phyloP scores from a whole-genome alignment of 805 yeast genomes.

The Candida dajiaensis region DNA sequence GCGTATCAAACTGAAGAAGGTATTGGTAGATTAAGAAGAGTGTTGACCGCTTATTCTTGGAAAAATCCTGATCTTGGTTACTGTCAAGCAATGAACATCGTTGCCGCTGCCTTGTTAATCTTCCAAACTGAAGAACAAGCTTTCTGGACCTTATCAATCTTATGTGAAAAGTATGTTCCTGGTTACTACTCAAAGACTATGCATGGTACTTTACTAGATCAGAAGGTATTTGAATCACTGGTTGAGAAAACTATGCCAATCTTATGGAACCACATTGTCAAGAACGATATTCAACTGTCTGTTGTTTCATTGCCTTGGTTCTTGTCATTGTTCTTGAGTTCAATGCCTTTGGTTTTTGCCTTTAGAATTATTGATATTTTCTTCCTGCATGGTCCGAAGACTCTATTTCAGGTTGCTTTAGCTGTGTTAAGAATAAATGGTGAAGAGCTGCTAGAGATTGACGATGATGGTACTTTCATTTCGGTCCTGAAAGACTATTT shows the following conservation, averaged over 20 bases:
- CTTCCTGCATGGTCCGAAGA: slow-evolving; percentile 82
- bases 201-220: slow-evolving; percentile 96
- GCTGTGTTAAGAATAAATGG: slow-evolving; percentile 89
- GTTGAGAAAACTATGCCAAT: slow-evolving; percentile 88
- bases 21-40: slow-evolving; percentile 76
- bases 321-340: slow-evolving; percentile 77
- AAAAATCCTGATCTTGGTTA: slow-evolving; percentile 95
- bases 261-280: slow-evolving; percentile 73
- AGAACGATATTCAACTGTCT: slow-evolving; percentile 82
- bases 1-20: slow-evolving; percentile 90
- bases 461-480: slow-evolving; percentile 90
- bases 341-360: slow-evolving; percentile 94
- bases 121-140: slow-evolving; percentile 97
- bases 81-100: slow-evolving; percentile 98
- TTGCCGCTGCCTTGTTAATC: slow-evolving; percentile 69
- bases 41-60: slow-evolving; percentile 93
- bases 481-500: slow-evolving; percentile 82
- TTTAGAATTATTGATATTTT: slow-evolving; percentile 87
- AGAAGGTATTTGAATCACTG: slow-evolving; percentile 84
- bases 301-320: slow-evolving; percentile 97
- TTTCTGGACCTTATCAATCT: slow-evolving; percentile 78
- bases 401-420: slow-evolving; percentile 86
- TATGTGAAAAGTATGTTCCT: slow-evolving; percentile 84
- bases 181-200: slow-evolving; percentile 96
- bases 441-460: slow-evolving; percentile 68